A percentile compares a stretch with the other conserved stretches of the same genome.
Conservation (phyloP, 306 rosid genomes). For the Inga oerstediana region DNA sequence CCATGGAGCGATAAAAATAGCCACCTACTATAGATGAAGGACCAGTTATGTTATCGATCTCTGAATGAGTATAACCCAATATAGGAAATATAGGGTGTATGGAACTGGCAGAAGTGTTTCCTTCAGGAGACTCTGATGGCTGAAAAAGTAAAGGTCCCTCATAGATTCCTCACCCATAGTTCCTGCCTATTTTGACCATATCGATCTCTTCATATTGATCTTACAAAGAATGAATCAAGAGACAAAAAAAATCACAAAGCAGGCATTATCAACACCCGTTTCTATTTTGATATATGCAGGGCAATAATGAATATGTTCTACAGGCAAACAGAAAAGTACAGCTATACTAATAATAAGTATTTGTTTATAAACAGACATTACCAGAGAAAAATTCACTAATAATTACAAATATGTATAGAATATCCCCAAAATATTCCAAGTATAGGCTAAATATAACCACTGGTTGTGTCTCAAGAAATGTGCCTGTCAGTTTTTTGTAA, state of each 20-base stretch:
- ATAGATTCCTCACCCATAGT: constrained; percentile 48
- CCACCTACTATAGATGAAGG: constrained; percentile 45
- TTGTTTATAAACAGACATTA: too few species aligned
- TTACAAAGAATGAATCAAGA: constrained; percentile 20
- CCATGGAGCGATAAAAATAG: constrained; percentile 41
- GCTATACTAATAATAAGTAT: too few species aligned
- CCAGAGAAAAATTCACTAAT: too few species aligned
- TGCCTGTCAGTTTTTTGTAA: too few species aligned
- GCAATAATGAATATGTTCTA: too few species aligned
- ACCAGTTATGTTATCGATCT: constrained; percentile 20
- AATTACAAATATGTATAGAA: too few species aligned
- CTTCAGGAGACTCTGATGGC: constrained; percentile 33
- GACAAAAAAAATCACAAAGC: not conserved
- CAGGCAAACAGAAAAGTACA: too few species aligned
- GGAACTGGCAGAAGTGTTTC: constrained; percentile 35
- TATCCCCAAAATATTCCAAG: too few species aligned
- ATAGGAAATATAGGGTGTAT: constrained; percentile 39
- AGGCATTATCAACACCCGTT: too few species aligned
- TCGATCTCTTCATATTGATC: constrained; percentile 48
- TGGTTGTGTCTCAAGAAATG: too few species aligned
- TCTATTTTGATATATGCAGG: too few species aligned
- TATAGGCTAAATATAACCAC: too few species aligned
- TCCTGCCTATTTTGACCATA: constrained; percentile 41
- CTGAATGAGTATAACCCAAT: constrained; percentile 43
- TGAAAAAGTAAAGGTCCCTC: constrained; percentile 41